A percentile compares a stretch with the other conserved stretches of the same genome.
These are phyloP conservation scores for Ceratobasidium theobromae DNA, from an alignment of 1,284 basidiomycete genomes.

Conservation along the genomic window DNA sequence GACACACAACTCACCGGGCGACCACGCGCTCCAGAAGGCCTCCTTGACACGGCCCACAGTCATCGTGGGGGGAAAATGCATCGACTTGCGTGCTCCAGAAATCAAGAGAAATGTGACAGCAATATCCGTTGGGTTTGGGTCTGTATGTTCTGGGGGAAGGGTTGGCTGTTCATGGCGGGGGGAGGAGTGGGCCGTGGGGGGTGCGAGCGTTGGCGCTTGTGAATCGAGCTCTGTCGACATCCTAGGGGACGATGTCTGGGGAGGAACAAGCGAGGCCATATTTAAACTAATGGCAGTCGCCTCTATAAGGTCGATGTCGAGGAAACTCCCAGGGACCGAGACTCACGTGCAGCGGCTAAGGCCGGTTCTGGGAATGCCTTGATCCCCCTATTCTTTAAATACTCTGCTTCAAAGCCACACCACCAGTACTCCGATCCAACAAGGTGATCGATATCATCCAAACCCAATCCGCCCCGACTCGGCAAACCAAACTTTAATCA, in stretches of 20 bases:
- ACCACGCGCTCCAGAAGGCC: constrained; percentile 83
- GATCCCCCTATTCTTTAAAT: neutral
- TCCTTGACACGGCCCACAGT: constrained; percentile 82
- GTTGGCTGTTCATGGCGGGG: constrained; percentile 24
- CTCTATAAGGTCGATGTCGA: neutral
- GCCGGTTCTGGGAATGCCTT: constrained; percentile 4
- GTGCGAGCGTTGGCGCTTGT: constrained; percentile 21
- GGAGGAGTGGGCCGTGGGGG: constrained; percentile 16
- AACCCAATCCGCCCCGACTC: neutral
- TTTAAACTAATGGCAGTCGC: neutral
- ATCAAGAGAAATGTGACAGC: constrained; percentile 75
- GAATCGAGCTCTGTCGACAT: constrained; percentile 18
- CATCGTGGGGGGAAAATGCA: constrained; percentile 76
- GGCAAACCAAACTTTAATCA: no score
- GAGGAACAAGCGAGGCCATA: constrained; percentile 11
- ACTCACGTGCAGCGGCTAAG: constrained; percentile 18
- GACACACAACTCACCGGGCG: constrained; percentile 55
- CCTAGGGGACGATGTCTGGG: neutral
- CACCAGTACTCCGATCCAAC: neutral
- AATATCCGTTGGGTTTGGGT: constrained; percentile 51
- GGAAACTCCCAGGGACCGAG: constrained; percentile 4
- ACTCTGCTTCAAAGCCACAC: neutral
- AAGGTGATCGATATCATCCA: neutral
- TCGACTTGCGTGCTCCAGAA: constrained; percentile 67
- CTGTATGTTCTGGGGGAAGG: neutral